These are phyloP conservation scores for Cyclotella choctawhatcheeana DNA, from an alignment of 108 stramenopile genomes.

Conservation along the genomic window DNA sequence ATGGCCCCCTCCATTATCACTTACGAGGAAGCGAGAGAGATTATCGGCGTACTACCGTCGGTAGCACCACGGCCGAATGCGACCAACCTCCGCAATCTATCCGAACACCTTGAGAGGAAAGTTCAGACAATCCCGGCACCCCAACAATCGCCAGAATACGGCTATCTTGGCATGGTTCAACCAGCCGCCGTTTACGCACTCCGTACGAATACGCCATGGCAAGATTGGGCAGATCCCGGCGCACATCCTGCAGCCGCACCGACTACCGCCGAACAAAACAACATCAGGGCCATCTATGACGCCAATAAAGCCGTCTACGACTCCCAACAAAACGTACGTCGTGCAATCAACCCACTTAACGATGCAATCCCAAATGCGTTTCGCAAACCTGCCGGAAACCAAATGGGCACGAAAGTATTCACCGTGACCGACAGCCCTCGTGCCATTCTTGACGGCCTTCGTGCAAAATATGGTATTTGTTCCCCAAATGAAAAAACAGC, in stretches of 20 bases:
- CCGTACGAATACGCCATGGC: constrained; percentile 4
- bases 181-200: constrained; percentile 2
- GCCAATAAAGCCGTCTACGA: constrained; percentile 13
- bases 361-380: constrained; percentile 2
- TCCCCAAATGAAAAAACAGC: constrained; percentile 1
- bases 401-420: constrained; percentile 6
- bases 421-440: background rate
- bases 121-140: constrained; percentile 1
- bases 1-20: constrained; percentile 8
- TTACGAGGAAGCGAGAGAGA: constrained; percentile 6
- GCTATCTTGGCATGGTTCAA: constrained; percentile 3
- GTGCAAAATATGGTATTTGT: background rate
- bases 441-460: background rate
- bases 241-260: background rate
- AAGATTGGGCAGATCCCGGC: constrained; percentile 8
- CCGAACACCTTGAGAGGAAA: background rate
- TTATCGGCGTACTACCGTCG: constrained; percentile 16
- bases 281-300: constrained; percentile 1
- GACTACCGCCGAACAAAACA: constrained; percentile 14
- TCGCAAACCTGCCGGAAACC: constrained; percentile 6
- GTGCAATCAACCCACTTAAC: background rate
- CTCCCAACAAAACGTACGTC: constrained; percentile 13
- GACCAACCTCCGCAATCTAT: constrained; percentile 1
- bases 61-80: constrained; percentile 13
- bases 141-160: constrained; percentile 9